These are phyloP conservation scores for Tetrastigma voinierianum DNA, from an alignment of 164 flowering plant genomes.

Conservation along the genomic window DNA sequence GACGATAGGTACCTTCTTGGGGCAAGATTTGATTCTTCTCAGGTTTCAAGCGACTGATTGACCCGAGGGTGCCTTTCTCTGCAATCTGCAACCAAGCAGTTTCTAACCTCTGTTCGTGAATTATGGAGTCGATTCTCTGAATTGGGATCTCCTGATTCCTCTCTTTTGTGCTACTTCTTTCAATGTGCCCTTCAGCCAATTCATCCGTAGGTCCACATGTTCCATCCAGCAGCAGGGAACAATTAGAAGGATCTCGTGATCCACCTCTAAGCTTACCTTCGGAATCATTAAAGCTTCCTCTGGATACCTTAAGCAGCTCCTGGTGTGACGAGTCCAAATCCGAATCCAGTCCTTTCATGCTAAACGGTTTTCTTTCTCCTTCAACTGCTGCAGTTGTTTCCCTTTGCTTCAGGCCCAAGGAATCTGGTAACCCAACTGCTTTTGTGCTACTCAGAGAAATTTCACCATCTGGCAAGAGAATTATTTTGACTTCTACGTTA, in stretches of 20 bases:
- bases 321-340: constrained; percentile 14
- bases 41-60: constrained; percentile 57
- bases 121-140: constrained; percentile 73
- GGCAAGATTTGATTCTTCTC: constrained; percentile 92
- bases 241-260: constrained; percentile 20
- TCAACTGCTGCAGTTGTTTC: constrained; percentile 15
- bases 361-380: constrained; percentile 22
- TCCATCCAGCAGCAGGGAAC: constrained; percentile 19
- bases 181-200: constrained; percentile 26
- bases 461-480: constrained; percentile 43
- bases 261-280: constrained; percentile 27
- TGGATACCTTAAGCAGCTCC: constrained; percentile 20
- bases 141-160: constrained; percentile 47
- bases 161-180: constrained; percentile 25
- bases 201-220: constrained; percentile 16
- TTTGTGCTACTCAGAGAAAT: constrained; percentile 18
- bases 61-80: constrained; percentile 75
- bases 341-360: constrained; percentile 10
- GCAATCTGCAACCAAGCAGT: constrained; percentile 89
- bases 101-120: constrained; percentile 83
- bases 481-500: constrained; percentile 74
- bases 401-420: constrained; percentile 21
- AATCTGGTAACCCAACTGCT: constrained; percentile 18
- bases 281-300: constrained; percentile 30
- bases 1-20: constrained; percentile 54